These are phyloP conservation scores for Camelina neglecta DNA, from an alignment of 345 rosid genomes.

Conservation along the genomic window DNA sequence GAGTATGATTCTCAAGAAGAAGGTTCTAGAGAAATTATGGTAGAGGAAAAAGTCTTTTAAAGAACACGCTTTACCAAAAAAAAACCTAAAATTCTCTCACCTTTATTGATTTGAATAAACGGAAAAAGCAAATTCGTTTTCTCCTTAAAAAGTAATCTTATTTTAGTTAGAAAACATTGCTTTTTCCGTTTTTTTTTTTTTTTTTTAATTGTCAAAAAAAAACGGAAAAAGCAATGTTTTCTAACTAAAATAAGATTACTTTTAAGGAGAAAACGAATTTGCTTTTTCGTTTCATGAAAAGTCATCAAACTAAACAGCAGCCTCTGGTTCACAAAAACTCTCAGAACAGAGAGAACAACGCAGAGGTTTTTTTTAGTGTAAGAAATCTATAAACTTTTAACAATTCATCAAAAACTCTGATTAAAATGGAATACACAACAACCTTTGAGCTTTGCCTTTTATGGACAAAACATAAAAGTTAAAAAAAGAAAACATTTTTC, in stretches of 20 bases:
- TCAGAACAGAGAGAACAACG: conserved; percentile 4
- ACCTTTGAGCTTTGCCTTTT: background rate
- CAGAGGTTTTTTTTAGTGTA: background rate
- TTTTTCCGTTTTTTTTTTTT: too few species aligned
- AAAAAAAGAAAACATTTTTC: background rate
- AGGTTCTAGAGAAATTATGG: conserved; percentile 29
- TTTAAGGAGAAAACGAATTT: conserved; percentile 21
- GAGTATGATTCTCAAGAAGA: conserved; percentile 22
- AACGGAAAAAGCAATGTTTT: background rate
- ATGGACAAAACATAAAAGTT: conserved; percentile 11
- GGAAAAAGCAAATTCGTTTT: background rate
- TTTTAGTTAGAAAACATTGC: too few species aligned
- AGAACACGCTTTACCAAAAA: conserved; percentile 18
- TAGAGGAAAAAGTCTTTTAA: conserved; percentile 23
- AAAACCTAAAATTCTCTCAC: conserved; percentile 21
- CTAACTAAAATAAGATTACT: conserved; percentile 6
- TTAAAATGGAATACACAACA: background rate
- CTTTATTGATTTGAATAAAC: conserved; percentile 22
- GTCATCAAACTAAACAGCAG: conserved; percentile 11
- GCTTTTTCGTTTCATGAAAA: conserved; percentile 39
- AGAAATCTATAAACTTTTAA: background rate
- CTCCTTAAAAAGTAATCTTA: too few species aligned
- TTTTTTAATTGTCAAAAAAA: too few species aligned
- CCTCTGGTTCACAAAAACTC: conserved; percentile 1
- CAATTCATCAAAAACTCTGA: conserved; percentile 1